Conservation (phyloP, 202 grass and related monocot genomes). For the Dendrocalamus latiflorus region DNA sequence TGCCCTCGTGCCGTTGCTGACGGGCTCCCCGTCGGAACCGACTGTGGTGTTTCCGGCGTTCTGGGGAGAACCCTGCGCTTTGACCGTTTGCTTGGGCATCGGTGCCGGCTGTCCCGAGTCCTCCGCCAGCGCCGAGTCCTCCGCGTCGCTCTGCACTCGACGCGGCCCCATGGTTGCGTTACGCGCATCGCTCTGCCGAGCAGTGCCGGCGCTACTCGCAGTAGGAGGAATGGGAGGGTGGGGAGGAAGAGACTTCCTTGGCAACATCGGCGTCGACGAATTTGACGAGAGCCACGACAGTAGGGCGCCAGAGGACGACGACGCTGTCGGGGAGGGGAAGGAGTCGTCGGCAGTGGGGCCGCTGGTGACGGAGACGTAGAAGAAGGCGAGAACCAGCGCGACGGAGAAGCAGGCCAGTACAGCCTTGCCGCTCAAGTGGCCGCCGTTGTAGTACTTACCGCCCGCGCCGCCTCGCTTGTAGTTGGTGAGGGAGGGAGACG, state of each 20-base stretch:
- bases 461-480: conserved; percentile 29
- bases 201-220: neutral
- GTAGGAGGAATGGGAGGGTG: neutral
- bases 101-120: neutral
- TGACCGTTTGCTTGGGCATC: neutral
- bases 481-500: conserved; percentile 19
- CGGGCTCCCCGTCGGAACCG: neutral
- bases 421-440: conserved; percentile 32
- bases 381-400: conserved; percentile 37
- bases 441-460: conserved; percentile 35
- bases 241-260: neutral
- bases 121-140: neutral
- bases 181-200: neutral
- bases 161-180: neutral
- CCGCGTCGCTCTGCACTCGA: neutral
- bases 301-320: neutral
- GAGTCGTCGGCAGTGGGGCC: conserved; percentile 4
- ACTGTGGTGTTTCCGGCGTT: neutral
- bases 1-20: conserved; percentile 8
- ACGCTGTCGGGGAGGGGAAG: conserved; percentile 32
- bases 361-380: conserved; percentile 13
- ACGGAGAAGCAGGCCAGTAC: conserved; percentile 37
- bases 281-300: conserved; percentile 28
- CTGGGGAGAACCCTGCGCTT: neutral
- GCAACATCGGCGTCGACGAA: neutral